Percentiles rank a stretch among this genome's conserved stretches.
phyloP scores from a whole-genome alignment of 768 basidiomycete genomes.

The Chalciporus sphaerocephalus region DNA sequence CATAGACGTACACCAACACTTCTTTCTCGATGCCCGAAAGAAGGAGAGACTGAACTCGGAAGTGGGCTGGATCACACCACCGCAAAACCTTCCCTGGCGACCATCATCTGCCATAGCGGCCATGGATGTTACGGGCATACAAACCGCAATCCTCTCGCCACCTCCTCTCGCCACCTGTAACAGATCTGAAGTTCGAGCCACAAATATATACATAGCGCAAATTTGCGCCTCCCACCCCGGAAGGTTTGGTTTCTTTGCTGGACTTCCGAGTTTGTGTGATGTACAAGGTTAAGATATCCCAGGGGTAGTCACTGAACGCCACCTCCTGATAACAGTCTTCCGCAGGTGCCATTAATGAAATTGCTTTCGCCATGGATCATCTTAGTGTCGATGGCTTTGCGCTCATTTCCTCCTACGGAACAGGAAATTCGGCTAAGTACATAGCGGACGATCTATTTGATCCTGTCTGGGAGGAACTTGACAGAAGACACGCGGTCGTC shows the following conservation, averaged over 20 bases:
- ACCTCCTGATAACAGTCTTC: constrained; percentile 6
- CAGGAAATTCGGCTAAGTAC: constrained; percentile 49
- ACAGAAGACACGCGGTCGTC: constrained; percentile 54
- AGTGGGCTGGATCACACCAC: constrained; percentile 60
- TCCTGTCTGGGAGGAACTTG: constrained; percentile 65
- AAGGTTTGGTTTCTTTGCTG: constrained; percentile 69
- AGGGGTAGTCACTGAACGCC: background rate
- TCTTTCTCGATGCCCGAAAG: constrained; percentile 51
- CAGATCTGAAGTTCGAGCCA: constrained; percentile 38
- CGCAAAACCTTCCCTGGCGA: constrained; percentile 63
- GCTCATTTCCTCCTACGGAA: constrained; percentile 64
- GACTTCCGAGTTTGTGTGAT: constrained; percentile 58
- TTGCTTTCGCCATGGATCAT: constrained; percentile 55
- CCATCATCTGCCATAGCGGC: constrained; percentile 52
- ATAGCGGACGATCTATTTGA: constrained; percentile 62
- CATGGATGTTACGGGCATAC: constrained; percentile 58
- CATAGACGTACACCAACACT: constrained; percentile 77
- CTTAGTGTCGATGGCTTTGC: constrained; percentile 62
- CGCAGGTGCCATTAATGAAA: constrained; percentile 56
- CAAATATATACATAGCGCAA: constrained; percentile 46
- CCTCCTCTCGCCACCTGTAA: constrained; percentile 51
- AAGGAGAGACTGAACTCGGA: constrained; percentile 43
- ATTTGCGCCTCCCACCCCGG: constrained; percentile 47
- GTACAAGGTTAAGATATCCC: constrained; percentile 43
- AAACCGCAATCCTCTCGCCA: constrained; percentile 61